Evolutionary conservation across 2,329 filamentous ascomycete species (phyloP), one percentile per base, ranked within the genome.

Genomic region (Aspergillus jensenii): DNA sequence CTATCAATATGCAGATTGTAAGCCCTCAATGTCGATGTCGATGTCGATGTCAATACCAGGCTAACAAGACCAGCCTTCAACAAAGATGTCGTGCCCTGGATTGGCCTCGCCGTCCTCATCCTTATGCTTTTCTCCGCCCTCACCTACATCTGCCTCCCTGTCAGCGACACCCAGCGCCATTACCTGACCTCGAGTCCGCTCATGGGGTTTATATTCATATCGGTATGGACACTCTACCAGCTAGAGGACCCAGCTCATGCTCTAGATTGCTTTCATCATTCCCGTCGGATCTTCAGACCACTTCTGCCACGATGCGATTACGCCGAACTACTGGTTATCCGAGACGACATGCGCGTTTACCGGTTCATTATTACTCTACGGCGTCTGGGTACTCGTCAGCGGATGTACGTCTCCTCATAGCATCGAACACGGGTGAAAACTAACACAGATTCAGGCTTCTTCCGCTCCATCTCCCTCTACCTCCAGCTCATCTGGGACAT

Each of bases 141-240:
- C 11, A 58, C 56, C 2, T 58, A 54, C 21, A 43, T 48, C 2
- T 35, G 50, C n/a, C 50, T 58, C 3, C 56, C 56, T 1, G 31
- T 25, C 15, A 52, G 46, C 17, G 50, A 45, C 3, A 58, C 56
- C 4, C 56, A 50, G n/a, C 50, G 56, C 3, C 56, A 58, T 25
- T 58, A 58, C 11, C 45, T 58, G 4, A 54, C 44, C 2, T 39
- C 44, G 2, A 25, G 44, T 25, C 56, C 56, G 8, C 21, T 58
- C 15, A 44, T 54, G 56, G 56, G 56, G 2, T 58, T 58, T 31
- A 33, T 58, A 8, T 58, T 58, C 31, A 54, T 58, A 39, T 37
- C 56, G 39, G 56, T 54, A 23, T 9, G 56, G 19, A 7, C n/a
- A 4, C 14, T 1, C 11, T 6, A 0, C 25, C 7, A 25, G 27